Evolutionary conservation across 805 yeast species (phyloP).

Genomic region (Saccharomycopsis vini): DNA sequence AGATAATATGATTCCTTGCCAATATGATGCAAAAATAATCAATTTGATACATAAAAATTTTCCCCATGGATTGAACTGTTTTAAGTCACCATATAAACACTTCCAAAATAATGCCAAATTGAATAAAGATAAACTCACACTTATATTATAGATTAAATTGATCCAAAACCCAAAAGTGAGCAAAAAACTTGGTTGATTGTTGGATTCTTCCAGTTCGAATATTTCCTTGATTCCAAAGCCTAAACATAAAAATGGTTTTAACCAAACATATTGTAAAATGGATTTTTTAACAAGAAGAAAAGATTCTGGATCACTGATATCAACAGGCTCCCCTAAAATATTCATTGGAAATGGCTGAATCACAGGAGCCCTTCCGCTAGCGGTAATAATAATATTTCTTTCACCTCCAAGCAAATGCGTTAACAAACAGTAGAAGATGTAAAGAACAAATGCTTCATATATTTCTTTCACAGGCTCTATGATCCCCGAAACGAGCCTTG

Average conservation of each 20-base stretch:
- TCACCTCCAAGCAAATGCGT: constrained; percentile 90
- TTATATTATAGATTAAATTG: constrained; percentile 62
- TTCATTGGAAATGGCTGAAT: constrained; percentile 50
- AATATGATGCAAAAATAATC: constrained; percentile 93
- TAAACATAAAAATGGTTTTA: constrained; percentile 74
- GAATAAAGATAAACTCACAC: constrained; percentile 76
- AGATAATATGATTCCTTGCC: constrained; percentile 76
- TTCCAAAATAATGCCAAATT: constrained; percentile 88
- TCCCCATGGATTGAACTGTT: constrained; percentile 79
- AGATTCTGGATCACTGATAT: constrained; percentile 78
- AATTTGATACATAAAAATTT: constrained; percentile 88
- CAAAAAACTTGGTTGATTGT: constrained; percentile 14
- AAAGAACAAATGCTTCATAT: constrained; percentile 93
- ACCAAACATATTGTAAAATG: constrained; percentile 89
- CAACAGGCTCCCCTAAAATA: constrained; percentile 48
- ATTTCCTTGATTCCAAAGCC: constrained; percentile 40
- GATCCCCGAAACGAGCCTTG: constrained; percentile 31
- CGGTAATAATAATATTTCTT: constrained; percentile 61
- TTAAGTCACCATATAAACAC: constrained; percentile 69
- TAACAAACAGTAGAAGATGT: constrained; percentile 79
- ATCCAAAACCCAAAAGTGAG: constrained; percentile 53
- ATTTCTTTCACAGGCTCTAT: constrained; percentile 78
- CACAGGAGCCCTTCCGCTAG: constrained; percentile 66
- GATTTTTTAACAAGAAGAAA: constrained; percentile 74
- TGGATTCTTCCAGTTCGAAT: constrained; percentile 32